Base-by-base conservation (phyloP, 2,329 filamentous ascomycete species). In the Immersiporthe knoxdaviesiana region DNA sequence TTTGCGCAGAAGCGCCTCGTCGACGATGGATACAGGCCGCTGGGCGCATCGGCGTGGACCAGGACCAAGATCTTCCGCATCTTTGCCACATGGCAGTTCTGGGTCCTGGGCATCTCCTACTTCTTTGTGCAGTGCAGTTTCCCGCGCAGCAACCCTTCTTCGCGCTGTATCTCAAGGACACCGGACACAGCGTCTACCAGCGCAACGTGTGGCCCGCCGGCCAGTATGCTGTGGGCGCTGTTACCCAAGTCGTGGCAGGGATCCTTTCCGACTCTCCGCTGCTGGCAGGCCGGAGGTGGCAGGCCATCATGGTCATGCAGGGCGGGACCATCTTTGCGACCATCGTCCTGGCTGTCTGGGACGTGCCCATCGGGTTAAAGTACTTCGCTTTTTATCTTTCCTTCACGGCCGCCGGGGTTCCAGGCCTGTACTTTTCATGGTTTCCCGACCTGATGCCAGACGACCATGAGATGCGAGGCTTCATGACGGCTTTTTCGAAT, bases 401-500 rank as follows among this genome's bases (percentile, higher is more conserved):
- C 2, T 72, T 59, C 30, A 71, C 68, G 30, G 62, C 67, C 16
- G 70, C 70, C 8, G 72, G 72, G 27, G 70, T 72, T 6, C 68
- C 70, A 0, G 72, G 72, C 5, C 67, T 73, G 24, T 73, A 71
- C 27, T 73, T 72, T 27, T 71, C 72, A 44, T 65, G 76, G 76
- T 75, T 72, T 37, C 73, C 74, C 10, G 74, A 75, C 21, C 60
- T 75, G 37, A 75, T 76, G 67, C 72, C 71, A 11, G 70, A 72
- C 24, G 74, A 74, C 24, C 72, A 74, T 50, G 73, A 73, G 67
- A 76, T 76, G 75, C 67, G 73, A 65, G 71, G 73, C 3, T 66
- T 71, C 68, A 65, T 72, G 67, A 72, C 70, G 2, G 70, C 72
- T 0, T 73, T 72, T 54, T 73, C 68, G 11, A 72, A 73, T 21